Base-by-base conservation (phyloP, 139 green algal species). In the Chlorella sp. region DNA sequence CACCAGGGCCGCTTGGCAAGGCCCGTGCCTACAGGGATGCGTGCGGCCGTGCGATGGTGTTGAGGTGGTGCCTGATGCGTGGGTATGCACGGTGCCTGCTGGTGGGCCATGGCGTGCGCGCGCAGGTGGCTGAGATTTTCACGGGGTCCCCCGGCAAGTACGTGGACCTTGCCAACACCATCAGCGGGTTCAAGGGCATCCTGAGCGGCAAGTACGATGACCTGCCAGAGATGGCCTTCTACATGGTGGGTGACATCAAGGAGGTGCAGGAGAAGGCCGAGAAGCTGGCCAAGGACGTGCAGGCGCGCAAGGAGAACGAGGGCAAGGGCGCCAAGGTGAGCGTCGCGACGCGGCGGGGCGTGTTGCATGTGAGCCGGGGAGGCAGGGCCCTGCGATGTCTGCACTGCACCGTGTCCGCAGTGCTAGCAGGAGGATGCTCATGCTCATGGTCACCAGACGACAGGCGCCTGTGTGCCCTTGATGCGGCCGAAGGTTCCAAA, bases 221-320 rank as follows among this genome's bases (percentile, higher is more conserved):
- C 83, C 83, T 99, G 27, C 95, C 95, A 20, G 95, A 99, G 89
- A 96, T 96, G 90, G 94, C 95, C 1, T 99, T 99, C 88, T 99
- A 99, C 91, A 99, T 99, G 95, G 95, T 65, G 24, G 24, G 51
- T 33, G 88, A 88, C 78, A 94, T 95, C 64, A 81, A 91, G 30
- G 91, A 96, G 84, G 91, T 94, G 61, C 66, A 89, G 61, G 83
- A 88, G 62, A 97, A 97, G 89, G 91, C 91, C 32, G 90, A 95
- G 77, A 88, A 91, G 72, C 80, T 97, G 67, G 90, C 91, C 77
- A 89, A 89, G 80, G 87, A 90, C 29, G 84, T 90, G 75, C 80
- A 80, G 5, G 75, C 69, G 2, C 70, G 83, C 77, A 88, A 85
- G 74, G 76, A 81, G 3, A 65, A 66, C 24, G 76, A 66, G 26